Conservation (phyloP, 768 basidiomycete genomes). For the Boletus barrowsii region DNA sequence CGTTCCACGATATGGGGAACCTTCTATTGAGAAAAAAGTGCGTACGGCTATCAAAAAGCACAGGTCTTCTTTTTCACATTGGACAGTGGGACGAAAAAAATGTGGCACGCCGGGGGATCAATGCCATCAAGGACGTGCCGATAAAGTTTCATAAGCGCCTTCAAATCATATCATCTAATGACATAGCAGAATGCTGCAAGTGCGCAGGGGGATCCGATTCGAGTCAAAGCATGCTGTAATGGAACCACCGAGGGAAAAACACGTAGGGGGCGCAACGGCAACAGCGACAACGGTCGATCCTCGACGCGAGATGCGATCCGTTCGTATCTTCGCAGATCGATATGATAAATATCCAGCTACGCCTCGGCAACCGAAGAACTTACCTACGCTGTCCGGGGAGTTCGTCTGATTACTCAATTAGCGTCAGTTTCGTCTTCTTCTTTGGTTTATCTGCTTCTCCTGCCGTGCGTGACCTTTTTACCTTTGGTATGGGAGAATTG, state of each 20-base stretch:
- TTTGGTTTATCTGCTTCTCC: conserved; percentile 13
- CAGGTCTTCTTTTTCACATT: conserved; percentile 23
- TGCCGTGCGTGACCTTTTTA: conserved; percentile 24
- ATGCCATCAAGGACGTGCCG: conserved; percentile 23
- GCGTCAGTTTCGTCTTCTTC: conserved; percentile 26
- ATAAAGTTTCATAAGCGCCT: conserved; percentile 30
- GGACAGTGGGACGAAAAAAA: conserved; percentile 16
- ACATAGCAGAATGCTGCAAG: conserved; percentile 18
- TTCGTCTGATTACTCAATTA: conserved; percentile 25
- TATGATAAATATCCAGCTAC: conserved; percentile 6
- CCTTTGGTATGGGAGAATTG: conserved; percentile 8
- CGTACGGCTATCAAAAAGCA: conserved; percentile 24
- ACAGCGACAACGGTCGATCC: conserved; percentile 20
- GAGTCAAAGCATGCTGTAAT: conserved; percentile 22
- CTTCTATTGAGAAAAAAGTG: conserved; percentile 19
- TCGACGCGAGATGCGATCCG: conserved; percentile 10
- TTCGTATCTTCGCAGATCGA: conserved; percentile 17
- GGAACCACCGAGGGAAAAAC: conserved; percentile 14
- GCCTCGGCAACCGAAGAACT: conserved; percentile 21
- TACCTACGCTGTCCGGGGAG: conserved; percentile 7
- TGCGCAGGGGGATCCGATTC: conserved; percentile 10
- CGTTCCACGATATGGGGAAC: conserved; percentile 17
- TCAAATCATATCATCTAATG: conserved; percentile 22
- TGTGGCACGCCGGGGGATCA: conserved; percentile 23
- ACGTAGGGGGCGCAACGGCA: conserved; percentile 6